These are phyloP conservation scores for Saccharomycopsis javanensis DNA, from an alignment of 805 yeast species.

Conservation along the genomic window DNA sequence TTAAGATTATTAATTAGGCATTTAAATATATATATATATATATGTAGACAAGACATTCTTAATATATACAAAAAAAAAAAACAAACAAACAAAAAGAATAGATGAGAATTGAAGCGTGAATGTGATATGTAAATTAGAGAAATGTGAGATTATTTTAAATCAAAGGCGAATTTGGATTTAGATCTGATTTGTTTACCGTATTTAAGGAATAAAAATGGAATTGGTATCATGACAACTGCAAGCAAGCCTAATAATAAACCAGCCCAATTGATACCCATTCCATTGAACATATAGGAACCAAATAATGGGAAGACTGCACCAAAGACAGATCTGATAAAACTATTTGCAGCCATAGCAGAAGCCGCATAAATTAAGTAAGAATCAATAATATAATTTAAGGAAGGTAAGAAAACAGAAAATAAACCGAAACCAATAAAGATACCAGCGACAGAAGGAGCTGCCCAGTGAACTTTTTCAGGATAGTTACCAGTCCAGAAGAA, in stretches of 20 bases:
- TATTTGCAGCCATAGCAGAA: constrained; percentile 67
- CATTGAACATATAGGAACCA: constrained; percentile 58
- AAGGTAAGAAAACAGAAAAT: constrained; percentile 56
- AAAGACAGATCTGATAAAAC: constrained; percentile 56
- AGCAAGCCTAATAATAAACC: constrained; percentile 61
- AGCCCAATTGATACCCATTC: constrained; percentile 71
- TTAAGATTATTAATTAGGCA: background rate
- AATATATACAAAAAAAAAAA: background rate
- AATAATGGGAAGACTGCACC: constrained; percentile 70
- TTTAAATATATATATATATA: background rate
- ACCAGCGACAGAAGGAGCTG: constrained; percentile 64
- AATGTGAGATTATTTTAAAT: constrained; percentile 2
- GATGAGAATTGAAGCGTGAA: background rate
- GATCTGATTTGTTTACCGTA: constrained; percentile 50
- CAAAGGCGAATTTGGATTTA: constrained; percentile 48
- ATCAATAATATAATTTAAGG: constrained; percentile 65
- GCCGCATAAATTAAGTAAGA: constrained; percentile 65
- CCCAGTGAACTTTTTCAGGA: constrained; percentile 65
- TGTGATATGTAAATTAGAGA: too few species aligned
- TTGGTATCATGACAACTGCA: constrained; percentile 48
- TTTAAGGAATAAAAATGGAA: constrained; percentile 54
- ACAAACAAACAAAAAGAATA: background rate
- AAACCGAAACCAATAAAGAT: constrained; percentile 59
- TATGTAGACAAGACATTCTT: background rate
- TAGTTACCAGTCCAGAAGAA: constrained; percentile 82